Conservation (phyloP, 1,284 basidiomycete species). For the Fomitopsis schrenkii region DNA sequence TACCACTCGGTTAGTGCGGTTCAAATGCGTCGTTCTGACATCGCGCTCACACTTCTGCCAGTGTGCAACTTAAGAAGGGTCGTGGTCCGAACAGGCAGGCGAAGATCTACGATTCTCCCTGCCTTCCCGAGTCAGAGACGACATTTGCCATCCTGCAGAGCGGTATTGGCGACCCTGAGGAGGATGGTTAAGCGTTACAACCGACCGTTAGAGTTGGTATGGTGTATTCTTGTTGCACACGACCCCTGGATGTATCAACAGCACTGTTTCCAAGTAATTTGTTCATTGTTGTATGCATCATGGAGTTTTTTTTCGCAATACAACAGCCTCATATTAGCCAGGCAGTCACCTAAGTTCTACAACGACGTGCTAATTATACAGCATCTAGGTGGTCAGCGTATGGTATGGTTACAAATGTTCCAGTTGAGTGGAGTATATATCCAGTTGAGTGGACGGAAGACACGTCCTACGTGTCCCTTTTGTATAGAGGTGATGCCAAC, state of each 20-base stretch:
- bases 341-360: not conserved
- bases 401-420: constrained; percentile 10
- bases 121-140: constrained; percentile 95
- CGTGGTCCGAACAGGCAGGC: constrained; percentile 92
- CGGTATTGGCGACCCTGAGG: constrained; percentile 91
- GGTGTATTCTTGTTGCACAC: constrained; percentile 1
- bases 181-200: constrained; percentile 48
- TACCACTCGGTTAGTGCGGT: constrained; percentile 71
- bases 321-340: not conserved
- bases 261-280: not conserved
- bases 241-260: not conserved
- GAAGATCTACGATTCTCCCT: constrained; percentile 98
- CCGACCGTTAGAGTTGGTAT: not conserved
- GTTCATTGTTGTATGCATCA: not conserved
- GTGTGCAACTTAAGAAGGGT: constrained; percentile 90
- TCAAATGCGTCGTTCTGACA: not conserved
- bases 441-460: constrained; percentile 36
- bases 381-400: constrained; percentile 15
- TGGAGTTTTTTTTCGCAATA: no score
- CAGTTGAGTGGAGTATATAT: constrained; percentile 28
- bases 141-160: constrained; percentile 90
- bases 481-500: not conserved
- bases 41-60: constrained; percentile 24
- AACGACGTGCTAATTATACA: constrained; percentile 8
- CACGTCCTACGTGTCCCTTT: constrained; percentile 11